Percentiles rank a stretch among this genome's conserved stretches.
Evolutionary conservation across 768 basidiomycete species (phyloP).

Genomic region (Mycena pura): DNA sequence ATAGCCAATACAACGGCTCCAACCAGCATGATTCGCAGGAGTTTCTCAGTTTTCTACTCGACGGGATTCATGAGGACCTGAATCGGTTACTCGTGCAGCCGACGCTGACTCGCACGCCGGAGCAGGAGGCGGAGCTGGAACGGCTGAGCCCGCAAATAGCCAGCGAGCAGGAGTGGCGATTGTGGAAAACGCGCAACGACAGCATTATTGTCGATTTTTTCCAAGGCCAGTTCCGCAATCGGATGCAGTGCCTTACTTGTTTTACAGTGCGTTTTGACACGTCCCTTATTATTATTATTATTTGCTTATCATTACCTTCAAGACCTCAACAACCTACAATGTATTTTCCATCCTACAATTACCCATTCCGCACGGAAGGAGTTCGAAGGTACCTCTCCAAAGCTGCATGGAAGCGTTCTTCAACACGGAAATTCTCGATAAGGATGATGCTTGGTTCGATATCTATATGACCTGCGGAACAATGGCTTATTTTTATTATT

Average conservation of each 20-base stretch:
- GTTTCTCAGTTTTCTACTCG: slow-evolving; percentile 92
- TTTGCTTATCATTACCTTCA: slow-evolving; percentile 3
- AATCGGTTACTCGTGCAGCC: slow-evolving; percentile 84
- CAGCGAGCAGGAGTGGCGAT: slow-evolving; percentile 90
- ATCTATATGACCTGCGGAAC: neutral
- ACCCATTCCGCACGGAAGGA: slow-evolving; percentile 77
- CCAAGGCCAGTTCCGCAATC: slow-evolving; percentile 95
- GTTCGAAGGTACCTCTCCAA: slow-evolving; percentile 71
- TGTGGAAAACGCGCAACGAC: slow-evolving; percentile 90
- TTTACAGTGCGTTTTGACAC: slow-evolving; percentile 64
- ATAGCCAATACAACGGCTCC: slow-evolving; percentile 78
- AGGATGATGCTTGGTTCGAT: slow-evolving; percentile 90
- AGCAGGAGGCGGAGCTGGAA: slow-evolving; percentile 89
- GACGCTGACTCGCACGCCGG: slow-evolving; percentile 65
- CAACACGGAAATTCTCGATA: slow-evolving; percentile 87
- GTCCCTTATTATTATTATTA: neutral
- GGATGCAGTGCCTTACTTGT: slow-evolving; percentile 89
- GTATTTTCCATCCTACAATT: slow-evolving; percentile 94
- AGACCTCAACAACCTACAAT: slow-evolving; percentile 98
- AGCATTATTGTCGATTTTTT: slow-evolving; percentile 96
- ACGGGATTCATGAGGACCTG: slow-evolving; percentile 89
- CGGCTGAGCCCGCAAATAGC: slow-evolving; percentile 86
- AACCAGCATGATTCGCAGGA: slow-evolving; percentile 99
- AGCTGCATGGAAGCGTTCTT: slow-evolving; percentile 92
- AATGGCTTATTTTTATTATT: neutral